Conservation (phyloP, 2,329 filamentous ascomycete genomes). For the Aspergillus unguis region DNA sequence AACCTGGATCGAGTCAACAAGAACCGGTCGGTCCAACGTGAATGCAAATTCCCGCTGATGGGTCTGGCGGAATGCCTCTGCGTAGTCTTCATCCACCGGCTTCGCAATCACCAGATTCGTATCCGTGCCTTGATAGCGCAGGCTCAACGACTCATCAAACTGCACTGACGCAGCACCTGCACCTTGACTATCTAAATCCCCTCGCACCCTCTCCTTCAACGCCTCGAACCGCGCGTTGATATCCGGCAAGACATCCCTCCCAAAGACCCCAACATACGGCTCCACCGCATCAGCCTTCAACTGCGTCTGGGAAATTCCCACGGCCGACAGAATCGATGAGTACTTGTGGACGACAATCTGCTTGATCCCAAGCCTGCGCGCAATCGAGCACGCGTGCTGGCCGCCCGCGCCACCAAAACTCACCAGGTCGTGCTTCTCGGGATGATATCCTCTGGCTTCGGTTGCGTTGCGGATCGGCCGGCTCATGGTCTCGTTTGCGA, state of each 20-base stretch:
- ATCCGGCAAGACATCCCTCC: background rate
- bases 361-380: constrained; percentile 72
- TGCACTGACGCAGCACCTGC: constrained; percentile 92
- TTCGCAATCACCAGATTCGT: constrained; percentile 48
- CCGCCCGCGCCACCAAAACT: constrained; percentile 88
- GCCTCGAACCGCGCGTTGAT: background rate
- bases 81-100: constrained; percentile 46
- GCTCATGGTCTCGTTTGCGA: constrained; percentile 90
- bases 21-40: constrained; percentile 67
- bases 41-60: constrained; percentile 93
- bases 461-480: constrained; percentile 71
- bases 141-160: constrained; percentile 55
- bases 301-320: background rate
- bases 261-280: background rate
- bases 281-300: background rate
- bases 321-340: constrained; percentile 84
- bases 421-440: constrained; percentile 76
- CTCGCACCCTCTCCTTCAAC: background rate
- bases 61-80: constrained; percentile 64
- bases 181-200: constrained; percentile 50
- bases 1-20: constrained; percentile 84
- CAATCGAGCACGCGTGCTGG: constrained; percentile 86
- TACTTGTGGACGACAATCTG: constrained; percentile 83
- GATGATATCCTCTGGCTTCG: constrained; percentile 84
- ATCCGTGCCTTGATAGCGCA: constrained; percentile 51